Percentiles rank a stretch among this genome's conserved stretches.
Evolutionary conservation across 495 filamentous ascomycete genomes (phyloP).

Genomic region (Evernia prunastri): DNA sequence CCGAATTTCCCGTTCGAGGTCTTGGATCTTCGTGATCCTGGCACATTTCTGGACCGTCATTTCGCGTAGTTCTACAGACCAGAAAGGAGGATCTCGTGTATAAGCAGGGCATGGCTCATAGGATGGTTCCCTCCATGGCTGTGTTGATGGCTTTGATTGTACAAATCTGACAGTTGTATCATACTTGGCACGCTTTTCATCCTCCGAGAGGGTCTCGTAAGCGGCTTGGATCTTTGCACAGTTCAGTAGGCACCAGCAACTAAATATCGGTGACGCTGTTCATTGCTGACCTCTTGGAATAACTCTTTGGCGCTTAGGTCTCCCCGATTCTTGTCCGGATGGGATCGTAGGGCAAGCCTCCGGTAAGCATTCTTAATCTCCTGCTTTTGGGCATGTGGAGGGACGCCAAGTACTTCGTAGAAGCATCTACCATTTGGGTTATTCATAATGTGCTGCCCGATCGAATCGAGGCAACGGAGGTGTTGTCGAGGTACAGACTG

Average conservation of each 20-base stretch:
- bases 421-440: not conserved
- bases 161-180: not conserved
- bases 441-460: not conserved
- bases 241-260: not conserved
- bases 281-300: not conserved
- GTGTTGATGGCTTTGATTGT: not conserved
- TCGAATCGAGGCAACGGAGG: not conserved
- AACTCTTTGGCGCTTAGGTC: not conserved
- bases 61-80: not conserved
- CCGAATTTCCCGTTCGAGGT: not conserved
- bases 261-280: not conserved
- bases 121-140: not conserved
- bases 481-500: not conserved
- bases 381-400: not conserved
- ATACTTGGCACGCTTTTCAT: not conserved
- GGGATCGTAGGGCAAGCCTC: not conserved
- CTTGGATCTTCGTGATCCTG: not conserved
- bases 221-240: not conserved
- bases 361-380: not conserved
- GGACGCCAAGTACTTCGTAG: not conserved
- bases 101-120: not conserved
- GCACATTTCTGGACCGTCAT: slow-evolving; percentile 1
- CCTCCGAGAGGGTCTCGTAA: not conserved
- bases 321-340: not conserved
- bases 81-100: not conserved